Evolutionary conservation across 2,329 filamentous ascomycete species (phyloP).

Genomic region (Alternaria sp.): DNA sequence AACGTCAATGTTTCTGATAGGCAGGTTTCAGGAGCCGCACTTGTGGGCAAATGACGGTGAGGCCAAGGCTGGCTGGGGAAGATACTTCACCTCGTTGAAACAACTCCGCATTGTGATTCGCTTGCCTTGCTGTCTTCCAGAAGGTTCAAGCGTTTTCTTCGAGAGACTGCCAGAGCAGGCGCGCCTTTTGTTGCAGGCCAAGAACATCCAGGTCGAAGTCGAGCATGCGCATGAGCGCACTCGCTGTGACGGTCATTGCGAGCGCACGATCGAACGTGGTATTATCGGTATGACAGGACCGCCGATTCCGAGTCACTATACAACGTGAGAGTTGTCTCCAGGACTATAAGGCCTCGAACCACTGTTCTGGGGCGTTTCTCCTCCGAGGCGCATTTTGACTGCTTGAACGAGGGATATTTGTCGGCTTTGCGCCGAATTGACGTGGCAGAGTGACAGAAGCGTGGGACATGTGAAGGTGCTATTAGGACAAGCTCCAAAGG

Average conservation of each 20-base stretch:
- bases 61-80: neutral
- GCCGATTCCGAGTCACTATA: neutral
- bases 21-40: neutral
- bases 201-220: neutral
- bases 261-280: neutral
- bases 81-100: neutral
- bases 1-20: too few species aligned
- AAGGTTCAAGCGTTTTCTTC: neutral
- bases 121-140: neutral
- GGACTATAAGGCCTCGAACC: neutral
- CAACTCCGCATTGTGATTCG: neutral
- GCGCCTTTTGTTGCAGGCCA: neutral
- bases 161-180: neutral
- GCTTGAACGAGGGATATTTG: neutral
- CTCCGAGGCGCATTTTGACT: neutral
- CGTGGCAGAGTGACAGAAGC: neutral
- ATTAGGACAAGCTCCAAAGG: neutral
- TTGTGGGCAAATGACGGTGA: neutral
- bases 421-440: neutral
- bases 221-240: neutral
- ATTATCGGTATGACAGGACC: neutral
- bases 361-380: neutral
- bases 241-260: neutral
- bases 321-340: neutral
- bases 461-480: neutral